phyloP scores from a whole-genome alignment of 495 filamentous ascomycete genomes.

The Thermothielavioides terrestris region DNA sequence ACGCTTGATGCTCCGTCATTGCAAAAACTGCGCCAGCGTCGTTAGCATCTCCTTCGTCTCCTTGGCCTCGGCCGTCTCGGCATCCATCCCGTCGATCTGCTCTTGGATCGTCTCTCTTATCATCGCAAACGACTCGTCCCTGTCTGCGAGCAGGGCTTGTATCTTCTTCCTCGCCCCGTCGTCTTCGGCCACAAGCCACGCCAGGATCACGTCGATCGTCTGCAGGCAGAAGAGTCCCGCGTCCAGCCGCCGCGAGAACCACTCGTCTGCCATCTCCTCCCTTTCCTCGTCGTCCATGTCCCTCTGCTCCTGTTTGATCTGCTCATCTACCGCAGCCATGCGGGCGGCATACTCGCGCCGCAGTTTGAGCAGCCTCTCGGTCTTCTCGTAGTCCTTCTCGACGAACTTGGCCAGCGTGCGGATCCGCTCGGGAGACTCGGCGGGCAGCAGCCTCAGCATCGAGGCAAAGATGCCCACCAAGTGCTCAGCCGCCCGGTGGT shows the following conservation, averaged over 20 bases:
- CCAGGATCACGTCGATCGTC: constrained; percentile 77
- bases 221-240: constrained; percentile 80
- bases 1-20: constrained; percentile 12
- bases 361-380: constrained; percentile 57
- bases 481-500: constrained; percentile 66
- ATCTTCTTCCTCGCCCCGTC: constrained; percentile 65
- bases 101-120: constrained; percentile 59
- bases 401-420: constrained; percentile 88
- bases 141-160: constrained; percentile 51
- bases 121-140: constrained; percentile 54
- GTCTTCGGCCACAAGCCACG: constrained; percentile 92
- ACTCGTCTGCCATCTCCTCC: constrained; percentile 52
- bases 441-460: constrained; percentile 70
- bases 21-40: constrained; percentile 55
- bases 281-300: constrained; percentile 51
- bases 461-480: constrained; percentile 83
- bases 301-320: constrained; percentile 50
- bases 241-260: constrained; percentile 76
- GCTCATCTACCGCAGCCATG: constrained; percentile 55
- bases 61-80: constrained; percentile 46
- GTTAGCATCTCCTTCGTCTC: constrained; percentile 63
- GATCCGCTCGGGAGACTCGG: constrained; percentile 69
- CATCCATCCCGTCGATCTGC: constrained; percentile 56
- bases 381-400: constrained; percentile 87
- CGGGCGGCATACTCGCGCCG: constrained; percentile 62